These are phyloP conservation scores for Musa balbisiana DNA, from an alignment of 202 grass and related monocot species.

Conservation along the genomic window DNA sequence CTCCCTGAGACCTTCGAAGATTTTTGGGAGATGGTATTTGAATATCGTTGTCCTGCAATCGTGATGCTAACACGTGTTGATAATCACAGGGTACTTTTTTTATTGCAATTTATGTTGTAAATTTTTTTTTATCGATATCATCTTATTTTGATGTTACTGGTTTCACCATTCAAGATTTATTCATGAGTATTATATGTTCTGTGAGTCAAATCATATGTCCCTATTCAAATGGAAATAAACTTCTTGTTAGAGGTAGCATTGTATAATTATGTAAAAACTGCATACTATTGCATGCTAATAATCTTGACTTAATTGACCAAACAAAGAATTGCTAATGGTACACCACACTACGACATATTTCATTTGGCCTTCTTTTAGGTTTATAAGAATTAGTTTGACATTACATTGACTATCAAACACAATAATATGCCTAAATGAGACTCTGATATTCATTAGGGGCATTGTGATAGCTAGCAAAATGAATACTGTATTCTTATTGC, in stretches of 20 bases:
- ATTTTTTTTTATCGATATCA: neutral
- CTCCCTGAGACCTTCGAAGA: conserved; percentile 54
- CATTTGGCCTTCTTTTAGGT: neutral
- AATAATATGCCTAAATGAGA: neutral
- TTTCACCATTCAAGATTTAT: neutral
- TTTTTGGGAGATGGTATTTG: conserved; percentile 96
- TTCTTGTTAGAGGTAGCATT: too few species aligned
- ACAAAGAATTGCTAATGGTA: neutral
- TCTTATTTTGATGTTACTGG: neutral
- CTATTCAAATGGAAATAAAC: neutral
- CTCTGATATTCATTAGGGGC: neutral
- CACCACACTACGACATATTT: neutral
- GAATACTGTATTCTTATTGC: neutral
- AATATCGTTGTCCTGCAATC: conserved; percentile 70
- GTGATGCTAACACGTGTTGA: conserved; percentile 86
- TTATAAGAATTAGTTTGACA: too few species aligned
- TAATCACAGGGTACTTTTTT: conserved; percentile 39
- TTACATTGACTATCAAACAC: neutral
- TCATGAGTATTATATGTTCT: neutral
- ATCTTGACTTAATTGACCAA: neutral
- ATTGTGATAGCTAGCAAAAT: neutral
- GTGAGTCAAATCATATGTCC: neutral
- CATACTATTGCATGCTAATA: neutral
- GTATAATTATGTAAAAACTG: too few species aligned
- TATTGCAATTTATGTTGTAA: neutral